Conservation (phyloP, 2,329 filamentous ascomycete genomes). For the Clonostachys solani region DNA sequence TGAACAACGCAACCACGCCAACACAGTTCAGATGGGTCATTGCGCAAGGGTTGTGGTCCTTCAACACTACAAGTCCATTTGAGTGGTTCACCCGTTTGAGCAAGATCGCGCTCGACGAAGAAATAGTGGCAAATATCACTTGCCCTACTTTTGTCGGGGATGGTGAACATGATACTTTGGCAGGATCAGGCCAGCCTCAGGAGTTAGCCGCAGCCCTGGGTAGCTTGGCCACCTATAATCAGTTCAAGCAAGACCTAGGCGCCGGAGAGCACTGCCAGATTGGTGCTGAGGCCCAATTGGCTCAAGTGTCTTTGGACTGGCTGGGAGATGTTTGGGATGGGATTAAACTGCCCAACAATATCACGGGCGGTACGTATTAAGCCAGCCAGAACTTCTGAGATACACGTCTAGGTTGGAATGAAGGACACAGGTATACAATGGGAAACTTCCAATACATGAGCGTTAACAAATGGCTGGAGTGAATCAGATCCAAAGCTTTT, state of each 20-base stretch:
- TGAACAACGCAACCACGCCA: not conserved
- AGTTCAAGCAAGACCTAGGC: conserved; percentile 1
- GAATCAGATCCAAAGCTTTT: no score
- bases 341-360: no score
- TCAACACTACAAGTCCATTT: conserved; percentile 13
- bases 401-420: no score
- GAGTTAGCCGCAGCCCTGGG: conserved; percentile 7
- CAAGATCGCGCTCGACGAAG: conserved; percentile 8
- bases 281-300: conserved; percentile 3
- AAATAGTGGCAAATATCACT: conserved; percentile 9
- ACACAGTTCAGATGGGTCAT: conserved; percentile 14
- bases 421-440: no score
- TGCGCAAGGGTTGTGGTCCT: conserved; percentile 17
- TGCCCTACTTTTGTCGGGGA: conserved; percentile 14
- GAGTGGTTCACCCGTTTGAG: conserved; percentile 9
- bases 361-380: no score
- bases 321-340: no score
- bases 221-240: conserved; percentile 2
- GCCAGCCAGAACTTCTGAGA: no score
- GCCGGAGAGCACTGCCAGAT: conserved; percentile 10
- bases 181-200: conserved; percentile 5
- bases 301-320: no score
- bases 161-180: conserved; percentile 9
- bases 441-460: no score
- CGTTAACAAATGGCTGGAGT: no score